Conservation (phyloP, 768 basidiomycete genomes). For the Leucocoprinus leucothites region DNA sequence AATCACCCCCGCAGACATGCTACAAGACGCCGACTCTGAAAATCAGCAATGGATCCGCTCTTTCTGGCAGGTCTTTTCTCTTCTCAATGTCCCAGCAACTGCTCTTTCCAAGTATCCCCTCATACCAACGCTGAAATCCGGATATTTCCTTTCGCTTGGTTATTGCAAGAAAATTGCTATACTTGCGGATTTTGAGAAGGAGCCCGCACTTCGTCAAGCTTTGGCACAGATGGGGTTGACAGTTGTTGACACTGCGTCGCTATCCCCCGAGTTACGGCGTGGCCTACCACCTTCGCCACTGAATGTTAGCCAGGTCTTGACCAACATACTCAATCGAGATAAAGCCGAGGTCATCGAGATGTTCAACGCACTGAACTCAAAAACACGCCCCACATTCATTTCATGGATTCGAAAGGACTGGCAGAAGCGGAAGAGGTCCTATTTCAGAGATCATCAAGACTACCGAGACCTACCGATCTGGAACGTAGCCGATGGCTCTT, state of each 20-base stretch:
- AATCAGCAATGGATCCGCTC: slow-evolving; percentile 23
- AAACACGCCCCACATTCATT: background rate
- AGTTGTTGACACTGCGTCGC: slow-evolving; percentile 15
- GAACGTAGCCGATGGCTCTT: background rate
- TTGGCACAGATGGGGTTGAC: slow-evolving; percentile 14
- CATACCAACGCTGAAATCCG: slow-evolving; percentile 25
- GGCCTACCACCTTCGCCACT: background rate
- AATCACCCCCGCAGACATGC: background rate
- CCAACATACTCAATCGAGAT: background rate
- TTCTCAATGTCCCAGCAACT: slow-evolving; percentile 11
- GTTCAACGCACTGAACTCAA: background rate
- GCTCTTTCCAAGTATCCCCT: slow-evolving; percentile 28
- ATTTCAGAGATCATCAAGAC: background rate
- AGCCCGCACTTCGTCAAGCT: slow-evolving; percentile 30
- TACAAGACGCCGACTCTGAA: background rate
- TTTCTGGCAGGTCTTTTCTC: slow-evolving; percentile 28
- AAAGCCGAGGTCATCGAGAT: background rate
- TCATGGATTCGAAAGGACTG: background rate
- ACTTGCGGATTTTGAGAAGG: slow-evolving; percentile 16
- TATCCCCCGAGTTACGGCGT: slow-evolving; percentile 12
- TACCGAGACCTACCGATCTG: slow-evolving; percentile 3
- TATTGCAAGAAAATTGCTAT: slow-evolving; percentile 26
- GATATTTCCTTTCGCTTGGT: slow-evolving; percentile 28
- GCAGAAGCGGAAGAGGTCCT: background rate
- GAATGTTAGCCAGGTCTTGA: background rate